These are phyloP conservation scores for Pseudoneurospora amorphoporcata DNA, from an alignment of 495 filamentous ascomycete species.

Conservation along the genomic window DNA sequence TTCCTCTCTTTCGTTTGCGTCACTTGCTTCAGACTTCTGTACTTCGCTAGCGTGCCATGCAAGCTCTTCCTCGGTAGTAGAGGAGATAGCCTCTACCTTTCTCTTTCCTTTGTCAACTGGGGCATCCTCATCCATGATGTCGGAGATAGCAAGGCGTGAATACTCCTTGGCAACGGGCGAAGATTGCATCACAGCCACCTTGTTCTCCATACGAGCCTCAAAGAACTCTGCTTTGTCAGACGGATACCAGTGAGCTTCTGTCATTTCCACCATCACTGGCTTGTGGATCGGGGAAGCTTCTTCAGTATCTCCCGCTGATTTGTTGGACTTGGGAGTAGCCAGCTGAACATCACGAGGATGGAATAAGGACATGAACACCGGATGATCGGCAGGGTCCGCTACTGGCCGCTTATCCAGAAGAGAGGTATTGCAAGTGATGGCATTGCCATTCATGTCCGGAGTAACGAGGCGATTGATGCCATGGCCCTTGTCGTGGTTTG, in stretches of 20 bases:
- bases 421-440: neutral
- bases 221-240: conserved; percentile 32
- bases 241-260: conserved; percentile 20
- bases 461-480: neutral
- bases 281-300: conserved; percentile 11
- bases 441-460: neutral
- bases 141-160: neutral
- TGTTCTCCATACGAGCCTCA: conserved; percentile 29
- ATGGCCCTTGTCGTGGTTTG: neutral
- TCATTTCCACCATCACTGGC: conserved; percentile 2
- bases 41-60: conserved; percentile 1
- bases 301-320: conserved; percentile 30
- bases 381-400: neutral
- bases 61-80: conserved; percentile 17
- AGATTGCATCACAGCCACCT: neutral
- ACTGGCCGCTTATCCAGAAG: neutral
- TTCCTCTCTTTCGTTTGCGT: neutral
- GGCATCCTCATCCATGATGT: neutral
- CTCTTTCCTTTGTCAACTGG: conserved; percentile 13
- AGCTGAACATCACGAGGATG: neutral
- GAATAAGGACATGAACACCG: neutral
- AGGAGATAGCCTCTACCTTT: conserved; percentile 29
- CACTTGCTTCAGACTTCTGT: neutral
- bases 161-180: neutral
- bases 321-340: neutral